phyloP scores from a whole-genome alignment of 441 rosid species.

The Populus hybrid region DNA sequence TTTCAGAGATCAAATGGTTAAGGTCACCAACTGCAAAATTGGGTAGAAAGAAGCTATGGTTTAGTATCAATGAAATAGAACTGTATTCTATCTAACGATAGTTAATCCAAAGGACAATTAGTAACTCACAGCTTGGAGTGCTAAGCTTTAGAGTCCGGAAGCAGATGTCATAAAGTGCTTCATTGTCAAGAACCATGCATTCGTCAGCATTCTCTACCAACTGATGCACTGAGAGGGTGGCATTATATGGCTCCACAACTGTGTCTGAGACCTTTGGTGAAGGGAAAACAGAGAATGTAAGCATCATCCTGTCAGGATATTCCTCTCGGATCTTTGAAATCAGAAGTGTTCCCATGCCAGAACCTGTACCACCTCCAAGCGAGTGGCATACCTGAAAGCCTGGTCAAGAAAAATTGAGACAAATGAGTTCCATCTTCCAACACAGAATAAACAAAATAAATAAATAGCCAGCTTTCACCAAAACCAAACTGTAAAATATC shows the following conservation, averaged over 20 bases:
- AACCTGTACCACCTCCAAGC: constrained; percentile 93
- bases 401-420: constrained; percentile 24
- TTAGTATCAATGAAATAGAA: not conserved
- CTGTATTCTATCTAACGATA: not conserved
- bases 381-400: constrained; percentile 96
- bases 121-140: constrained; percentile 67
- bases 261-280: constrained; percentile 98
- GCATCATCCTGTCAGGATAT: constrained; percentile 88
- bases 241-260: constrained; percentile 94
- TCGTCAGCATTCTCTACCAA: constrained; percentile 91
- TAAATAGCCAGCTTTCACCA: not conserved
- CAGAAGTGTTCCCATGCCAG: constrained; percentile 91
- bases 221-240: constrained; percentile 92
- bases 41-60: constrained; percentile 1
- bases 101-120: not conserved
- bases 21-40: constrained; percentile 61
- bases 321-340: constrained; percentile 83
- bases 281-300: constrained; percentile 92
- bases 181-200: constrained; percentile 92
- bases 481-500: not conserved
- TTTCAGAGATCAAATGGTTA: constrained; percentile 72
- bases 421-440: constrained; percentile 9
- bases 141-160: constrained; percentile 76
- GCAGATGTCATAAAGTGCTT: constrained; percentile 92
- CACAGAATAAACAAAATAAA: not conserved